Base-by-base conservation (phyloP, 1,139 yeast genomes). In the Citeromyces hawaiiensis region DNA sequence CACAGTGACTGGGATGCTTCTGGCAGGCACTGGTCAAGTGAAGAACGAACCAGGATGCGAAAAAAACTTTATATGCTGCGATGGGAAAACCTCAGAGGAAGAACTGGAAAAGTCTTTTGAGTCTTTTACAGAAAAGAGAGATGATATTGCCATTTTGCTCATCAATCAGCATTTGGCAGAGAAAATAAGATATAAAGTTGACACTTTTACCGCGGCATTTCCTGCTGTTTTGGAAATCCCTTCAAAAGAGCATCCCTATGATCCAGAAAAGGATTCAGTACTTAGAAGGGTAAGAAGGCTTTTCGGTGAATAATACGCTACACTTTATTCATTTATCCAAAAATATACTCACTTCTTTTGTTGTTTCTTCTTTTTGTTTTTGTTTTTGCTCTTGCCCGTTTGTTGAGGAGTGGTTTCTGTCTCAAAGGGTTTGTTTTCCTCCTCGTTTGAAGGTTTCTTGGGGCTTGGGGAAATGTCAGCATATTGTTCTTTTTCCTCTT, bases 141-240 rank as follows among this genome's bases (percentile, higher is more conserved):
- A 85, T 48, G 98, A 91, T 55, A 82, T 91, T 54, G 98, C 98
- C 27, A 87, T 91, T 44, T 62, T 91, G 45, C 69, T 91, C 56
- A 87, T 91, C 56, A 91, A 88, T 59, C 99, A 91, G 60, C 96
- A 87, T 61, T 69, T 91, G 50, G 98, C 98, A 10, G 97, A 93
- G 54, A 71, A 76, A 52, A 91, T 91, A 44, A 72, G 99, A 59
- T 71, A 69, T 49, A 70, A 73, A 48, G 87, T 91, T 38, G 99
- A 93, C 55, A 68, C 73, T 38, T 91, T 73, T 61, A 77, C 94
- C 29, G 77, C 79, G 50, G 95, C 98, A 9, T 91, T 91, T 61
- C 99, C 99, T 6, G 96, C 98, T 3, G 77, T 91, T 39, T 69
- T 91, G 54, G 99, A 91, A 62, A 91, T 91, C 49, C 99, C 99